Percentiles rank a stretch among this genome's conserved stretches.
These are phyloP conservation scores for Globisporangium sylvaticum DNA, from an alignment of 352 stramenopile genomes.

Conservation along the genomic window DNA sequence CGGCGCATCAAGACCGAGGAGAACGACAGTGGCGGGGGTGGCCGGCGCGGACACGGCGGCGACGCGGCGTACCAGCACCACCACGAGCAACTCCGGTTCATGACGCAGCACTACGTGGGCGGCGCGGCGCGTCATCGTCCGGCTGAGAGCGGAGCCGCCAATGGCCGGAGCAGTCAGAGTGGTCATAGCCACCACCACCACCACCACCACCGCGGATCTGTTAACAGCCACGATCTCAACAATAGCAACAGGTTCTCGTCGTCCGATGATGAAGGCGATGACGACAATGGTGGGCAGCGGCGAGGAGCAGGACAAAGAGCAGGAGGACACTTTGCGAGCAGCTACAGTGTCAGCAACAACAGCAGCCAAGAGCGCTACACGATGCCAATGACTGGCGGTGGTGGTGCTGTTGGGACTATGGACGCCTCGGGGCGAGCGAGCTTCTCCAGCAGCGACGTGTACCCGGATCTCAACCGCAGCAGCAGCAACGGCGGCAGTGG, in stretches of 20 bases:
- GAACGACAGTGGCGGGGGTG: too few relatives aligned
- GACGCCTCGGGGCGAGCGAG: neutral
- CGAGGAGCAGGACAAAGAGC: neutral
- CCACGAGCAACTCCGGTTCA: slow-evolving; percentile 1
- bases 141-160: too few relatives aligned
- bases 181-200: too few relatives aligned
- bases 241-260: neutral
- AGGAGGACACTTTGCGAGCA: too few relatives aligned
- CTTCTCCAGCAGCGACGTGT: neutral
- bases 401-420: too few relatives aligned
- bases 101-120: neutral
- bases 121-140: too few relatives aligned
- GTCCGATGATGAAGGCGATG: neutral
- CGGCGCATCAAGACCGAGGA: neutral
- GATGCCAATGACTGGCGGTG: too few relatives aligned
- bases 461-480: too few relatives aligned
- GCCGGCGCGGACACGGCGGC: neutral
- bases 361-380: too few relatives aligned
- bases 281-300: neutral
- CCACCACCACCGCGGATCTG: neutral
- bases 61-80: neutral
- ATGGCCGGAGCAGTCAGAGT: too few relatives aligned
- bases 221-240: neutral
- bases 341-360: too few relatives aligned
- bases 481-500: too few relatives aligned